Evolutionary conservation across 495 filamentous ascomycete species (phyloP).

Genomic region (Penicillium cinerascens): DNA sequence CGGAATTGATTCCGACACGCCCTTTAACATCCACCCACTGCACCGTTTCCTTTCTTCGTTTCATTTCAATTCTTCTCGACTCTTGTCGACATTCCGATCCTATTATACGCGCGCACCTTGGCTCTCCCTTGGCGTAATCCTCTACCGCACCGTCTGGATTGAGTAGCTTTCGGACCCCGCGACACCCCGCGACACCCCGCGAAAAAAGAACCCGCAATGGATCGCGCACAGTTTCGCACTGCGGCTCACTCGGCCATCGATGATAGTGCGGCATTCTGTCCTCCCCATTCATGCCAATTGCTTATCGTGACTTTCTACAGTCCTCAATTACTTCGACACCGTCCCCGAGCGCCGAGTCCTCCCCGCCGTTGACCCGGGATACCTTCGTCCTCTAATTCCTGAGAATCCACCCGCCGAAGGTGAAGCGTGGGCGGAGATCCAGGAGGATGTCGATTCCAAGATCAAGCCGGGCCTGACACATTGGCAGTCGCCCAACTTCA

Average conservation of each 20-base stretch:
- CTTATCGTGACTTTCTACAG: slow-evolving; percentile 34
- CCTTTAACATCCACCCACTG: background rate
- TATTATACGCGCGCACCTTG: background rate
- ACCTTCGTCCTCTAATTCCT: slow-evolving; percentile 78
- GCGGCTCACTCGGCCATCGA: slow-evolving; percentile 82
- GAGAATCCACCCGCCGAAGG: slow-evolving; percentile 64
- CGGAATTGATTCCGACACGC: background rate
- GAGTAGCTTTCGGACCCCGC: background rate
- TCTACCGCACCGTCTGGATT: background rate
- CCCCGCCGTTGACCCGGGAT: slow-evolving; percentile 79
- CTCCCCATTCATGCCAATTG: background rate
- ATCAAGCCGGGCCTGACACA: slow-evolving; percentile 95
- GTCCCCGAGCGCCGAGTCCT: slow-evolving; percentile 69
- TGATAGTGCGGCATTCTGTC: slow-evolving; percentile 62
- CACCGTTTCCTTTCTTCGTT: background rate
- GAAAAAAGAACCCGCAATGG: slow-evolving; percentile 59
- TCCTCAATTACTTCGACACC: slow-evolving; percentile 78
- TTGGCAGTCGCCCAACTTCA: slow-evolving; percentile 95
- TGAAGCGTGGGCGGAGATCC: slow-evolving; percentile 77
- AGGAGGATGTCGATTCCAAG: slow-evolving; percentile 78
- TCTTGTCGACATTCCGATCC: background rate
- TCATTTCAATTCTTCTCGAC: background rate
- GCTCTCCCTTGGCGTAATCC: background rate
- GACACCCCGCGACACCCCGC: background rate
- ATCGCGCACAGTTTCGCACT: slow-evolving; percentile 74